These are phyloP conservation scores for Corylus avellana DNA, from an alignment of 306 rosid genomes.

Conservation along the genomic window DNA sequence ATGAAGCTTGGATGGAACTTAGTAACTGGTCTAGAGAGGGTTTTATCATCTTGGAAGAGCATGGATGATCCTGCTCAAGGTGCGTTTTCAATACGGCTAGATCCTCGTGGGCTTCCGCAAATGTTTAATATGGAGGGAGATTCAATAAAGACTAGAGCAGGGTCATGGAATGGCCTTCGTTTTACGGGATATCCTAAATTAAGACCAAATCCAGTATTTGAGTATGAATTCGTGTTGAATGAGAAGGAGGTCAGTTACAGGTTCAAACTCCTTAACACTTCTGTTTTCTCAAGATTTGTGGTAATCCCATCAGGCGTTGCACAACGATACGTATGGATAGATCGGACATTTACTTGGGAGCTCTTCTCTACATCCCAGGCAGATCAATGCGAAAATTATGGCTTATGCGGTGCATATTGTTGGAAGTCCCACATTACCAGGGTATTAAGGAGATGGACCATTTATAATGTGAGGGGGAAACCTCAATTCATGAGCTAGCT, in stretches of 20 bases:
- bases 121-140: neutral
- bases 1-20: constrained; percentile 54
- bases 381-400: constrained; percentile 35
- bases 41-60: constrained; percentile 42
- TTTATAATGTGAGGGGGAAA: too few relatives aligned
- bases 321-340: constrained; percentile 29
- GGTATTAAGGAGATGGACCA: too few relatives aligned
- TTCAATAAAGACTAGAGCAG: neutral
- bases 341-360: constrained; percentile 20
- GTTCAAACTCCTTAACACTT: neutral
- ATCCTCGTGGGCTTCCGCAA: neutral
- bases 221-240: neutral
- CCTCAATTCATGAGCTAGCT: too few relatives aligned
- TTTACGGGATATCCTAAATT: neutral
- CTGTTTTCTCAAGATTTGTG: constrained; percentile 18
- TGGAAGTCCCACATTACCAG: too few relatives aligned
- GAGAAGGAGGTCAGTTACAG: constrained; percentile 14
- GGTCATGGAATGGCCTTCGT: neutral
- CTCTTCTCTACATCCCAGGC: neutral
- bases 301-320: neutral
- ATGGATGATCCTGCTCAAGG: constrained; percentile 24
- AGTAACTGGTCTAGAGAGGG: constrained; percentile 19
- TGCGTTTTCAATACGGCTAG: neutral
- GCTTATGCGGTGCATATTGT: constrained; percentile 15
- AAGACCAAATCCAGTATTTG: neutral